Percentiles rank a stretch among this genome's conserved stretches.
Conservation (phyloP, 2,329 filamentous ascomycete genomes). For the Biscogniauxia mediterranea region DNA sequence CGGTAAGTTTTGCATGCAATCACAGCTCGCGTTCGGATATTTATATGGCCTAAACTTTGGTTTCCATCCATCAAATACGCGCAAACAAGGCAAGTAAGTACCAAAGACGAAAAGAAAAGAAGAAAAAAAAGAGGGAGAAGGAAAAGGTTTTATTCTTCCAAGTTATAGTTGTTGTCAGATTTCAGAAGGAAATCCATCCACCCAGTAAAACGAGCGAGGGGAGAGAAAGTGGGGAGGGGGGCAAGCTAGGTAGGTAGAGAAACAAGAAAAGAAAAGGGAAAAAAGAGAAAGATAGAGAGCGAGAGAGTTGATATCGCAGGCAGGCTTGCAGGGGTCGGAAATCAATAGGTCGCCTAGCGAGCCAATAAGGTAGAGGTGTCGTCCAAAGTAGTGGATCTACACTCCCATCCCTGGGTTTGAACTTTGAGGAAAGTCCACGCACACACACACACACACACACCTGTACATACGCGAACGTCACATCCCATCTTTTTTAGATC, state of each 20-base stretch:
- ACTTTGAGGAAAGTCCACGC: neutral
- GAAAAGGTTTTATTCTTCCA: neutral
- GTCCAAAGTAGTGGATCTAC: conserved; percentile 15
- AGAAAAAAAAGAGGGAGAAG: neutral
- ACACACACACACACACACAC: no score
- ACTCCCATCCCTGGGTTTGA: conserved; percentile 5
- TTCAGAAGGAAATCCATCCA: neutral
- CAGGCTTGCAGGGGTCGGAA: conserved; percentile 19
- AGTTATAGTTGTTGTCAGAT: neutral
- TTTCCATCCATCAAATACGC: no score
- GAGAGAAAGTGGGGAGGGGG: no score
- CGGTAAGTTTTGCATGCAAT: no score
- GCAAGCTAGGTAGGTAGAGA: conserved; percentile 8
- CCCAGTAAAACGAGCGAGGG: no score
- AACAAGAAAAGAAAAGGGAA: conserved; percentile 5
- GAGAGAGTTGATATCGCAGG: conserved; percentile 22
- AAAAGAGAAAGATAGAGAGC: neutral
- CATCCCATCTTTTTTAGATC: neutral
- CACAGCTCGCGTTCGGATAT: no score
- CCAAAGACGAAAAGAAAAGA: neutral
- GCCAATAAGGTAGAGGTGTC: conserved; percentile 24
- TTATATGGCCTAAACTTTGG: no score
- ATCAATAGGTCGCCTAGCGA: conserved; percentile 16
- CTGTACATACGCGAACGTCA: neutral
- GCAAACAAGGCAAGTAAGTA: neutral